Base-by-base conservation (phyloP, 139 green algal species). In the Astrephomene gubernaculifera region DNA sequence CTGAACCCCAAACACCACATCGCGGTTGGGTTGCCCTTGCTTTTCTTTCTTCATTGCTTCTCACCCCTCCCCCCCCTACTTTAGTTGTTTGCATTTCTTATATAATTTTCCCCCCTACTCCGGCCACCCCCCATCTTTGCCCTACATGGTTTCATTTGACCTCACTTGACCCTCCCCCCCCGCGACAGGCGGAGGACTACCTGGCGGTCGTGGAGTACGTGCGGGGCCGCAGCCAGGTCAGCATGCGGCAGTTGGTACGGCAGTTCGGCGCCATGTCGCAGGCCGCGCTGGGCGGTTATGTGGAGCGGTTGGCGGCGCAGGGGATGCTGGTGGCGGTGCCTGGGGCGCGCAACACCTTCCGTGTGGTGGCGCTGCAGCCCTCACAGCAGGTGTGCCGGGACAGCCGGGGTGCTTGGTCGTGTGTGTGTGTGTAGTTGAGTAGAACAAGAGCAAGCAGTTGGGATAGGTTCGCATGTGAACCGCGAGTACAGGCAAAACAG, bases 111-210 rank as follows among this genome's bases (percentile, higher is more conserved):
- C n/a, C n/a, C n/a, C n/a, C n/a, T n/a, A n/a, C n/a, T n/a, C n/a
- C n/a, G n/a, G n/a, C n/a, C n/a, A n/a, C n/a, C n/a, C n/a, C n/a
- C n/a, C n/a, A n/a, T n/a, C n/a, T n/a, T n/a, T n/a, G n/a, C n/a
- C n/a, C n/a, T n/a, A n/a, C n/a, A n/a, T n/a, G n/a, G n/a, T n/a
- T n/a, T n/a, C n/a, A n/a, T n/a, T n/a, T n/a, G n/a, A n/a, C n/a
- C n/a, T n/a, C n/a, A n/a, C n/a, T n/a, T n/a, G n/a, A 33, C 29
- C 44, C 19, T 4, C 45, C 29, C 33, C 53, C 6, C 5, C 74
- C 3, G 24, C 24, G 38, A 2, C 67, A 86, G 79, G 74, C 73
- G 1, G 73, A 82, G 49, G 68, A 82, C 57, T 89, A 82, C 65
- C 8, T 71, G 33, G 85, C 76, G 27, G 54, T 82, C 43, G 14